phyloP scores from a whole-genome alignment of 2,329 filamentous ascomycete genomes.

The Penicillium sp. region DNA sequence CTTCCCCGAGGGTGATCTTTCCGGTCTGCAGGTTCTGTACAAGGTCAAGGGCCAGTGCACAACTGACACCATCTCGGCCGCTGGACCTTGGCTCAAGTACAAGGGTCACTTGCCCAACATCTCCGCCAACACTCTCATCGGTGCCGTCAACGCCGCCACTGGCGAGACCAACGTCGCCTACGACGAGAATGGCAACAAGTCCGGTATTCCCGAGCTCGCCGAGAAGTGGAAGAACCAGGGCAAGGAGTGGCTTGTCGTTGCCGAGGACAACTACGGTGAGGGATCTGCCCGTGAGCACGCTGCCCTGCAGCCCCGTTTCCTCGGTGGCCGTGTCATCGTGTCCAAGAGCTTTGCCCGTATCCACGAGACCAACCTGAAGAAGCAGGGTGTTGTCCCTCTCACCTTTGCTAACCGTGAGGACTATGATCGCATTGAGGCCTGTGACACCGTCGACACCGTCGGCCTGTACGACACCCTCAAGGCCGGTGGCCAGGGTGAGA shows the following conservation, averaged over 20 bases:
- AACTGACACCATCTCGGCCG: slow-evolving; percentile 93
- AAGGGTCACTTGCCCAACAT: slow-evolving; percentile 99
- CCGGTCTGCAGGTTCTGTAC: slow-evolving; percentile 80
- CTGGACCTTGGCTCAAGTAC: slow-evolving; percentile 97
- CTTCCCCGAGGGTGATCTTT: slow-evolving; percentile 76
- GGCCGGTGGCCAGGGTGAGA: slow-evolving; percentile 76
- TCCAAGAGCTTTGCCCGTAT: slow-evolving; percentile 88
- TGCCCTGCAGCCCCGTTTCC: slow-evolving; percentile 84
- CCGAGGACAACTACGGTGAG: slow-evolving; percentile 97
- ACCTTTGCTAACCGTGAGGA: slow-evolving; percentile 82
- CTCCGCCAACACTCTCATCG: slow-evolving; percentile 93
- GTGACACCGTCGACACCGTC: slow-evolving; percentile 78
- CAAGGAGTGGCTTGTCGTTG: slow-evolving; percentile 87
- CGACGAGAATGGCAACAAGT: slow-evolving; percentile 72
- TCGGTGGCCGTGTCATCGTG: slow-evolving; percentile 75
- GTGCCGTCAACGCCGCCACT: slow-evolving; percentile 87
- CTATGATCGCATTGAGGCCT: slow-evolving; percentile 64
- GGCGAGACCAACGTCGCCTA: slow-evolving; percentile 91
- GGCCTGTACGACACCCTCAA: slow-evolving; percentile 80
- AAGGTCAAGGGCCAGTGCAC: slow-evolving; percentile 98
- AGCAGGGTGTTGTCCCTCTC: slow-evolving; percentile 93
- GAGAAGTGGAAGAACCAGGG: slow-evolving; percentile 75
- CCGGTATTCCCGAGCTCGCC: slow-evolving; percentile 61
- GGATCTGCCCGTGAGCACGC: slow-evolving; percentile 87
- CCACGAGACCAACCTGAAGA: slow-evolving; percentile 95